Conservation (phyloP, 805 yeast genomes). For the Ogataea trehaloabstinens region DNA sequence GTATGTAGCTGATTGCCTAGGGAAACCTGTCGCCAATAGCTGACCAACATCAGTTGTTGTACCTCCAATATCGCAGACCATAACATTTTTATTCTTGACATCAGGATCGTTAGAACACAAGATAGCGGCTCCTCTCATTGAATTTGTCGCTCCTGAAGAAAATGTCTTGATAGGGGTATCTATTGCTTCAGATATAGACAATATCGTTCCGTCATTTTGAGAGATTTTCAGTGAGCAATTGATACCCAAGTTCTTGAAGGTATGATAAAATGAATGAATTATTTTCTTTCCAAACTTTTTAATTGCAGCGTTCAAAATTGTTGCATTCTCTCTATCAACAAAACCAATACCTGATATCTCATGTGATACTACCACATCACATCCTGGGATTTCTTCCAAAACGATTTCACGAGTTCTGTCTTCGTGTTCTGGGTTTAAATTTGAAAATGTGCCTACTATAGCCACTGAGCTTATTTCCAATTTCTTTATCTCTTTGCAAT, state of each 20-base stretch:
- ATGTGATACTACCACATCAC: slow-evolving; percentile 36
- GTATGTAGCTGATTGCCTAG: slow-evolving; percentile 42
- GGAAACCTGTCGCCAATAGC: slow-evolving; percentile 42
- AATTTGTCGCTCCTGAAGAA: slow-evolving; percentile 47
- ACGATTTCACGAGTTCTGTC: slow-evolving; percentile 31
- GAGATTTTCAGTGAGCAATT: slow-evolving; percentile 37
- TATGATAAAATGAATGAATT: slow-evolving; percentile 35
- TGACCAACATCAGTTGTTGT: slow-evolving; percentile 49
- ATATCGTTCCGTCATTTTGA: slow-evolving; percentile 47
- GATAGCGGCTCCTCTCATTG: slow-evolving; percentile 45
- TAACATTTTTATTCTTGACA: slow-evolving; percentile 29
- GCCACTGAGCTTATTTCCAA: slow-evolving; percentile 36
- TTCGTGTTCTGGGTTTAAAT: slow-evolving; percentile 38
- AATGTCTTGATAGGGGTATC: slow-evolving; percentile 42
- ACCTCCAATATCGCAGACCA: slow-evolving; percentile 49
- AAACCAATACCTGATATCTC: slow-evolving; percentile 41
- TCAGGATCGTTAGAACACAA: slow-evolving; percentile 29
- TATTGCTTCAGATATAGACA: slow-evolving; percentile 37
- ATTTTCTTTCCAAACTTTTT: slow-evolving; percentile 39
- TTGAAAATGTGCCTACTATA: slow-evolving; percentile 39
- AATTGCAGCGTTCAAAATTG: slow-evolving; percentile 45
- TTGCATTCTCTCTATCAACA: slow-evolving; percentile 44
- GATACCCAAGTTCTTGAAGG: slow-evolving; percentile 34
- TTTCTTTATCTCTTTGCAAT: slow-evolving; percentile 27
- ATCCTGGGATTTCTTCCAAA: slow-evolving; percentile 30